phyloP scores from a whole-genome alignment of 345 rosid genomes.

The Erysimum cheiranthoides region DNA sequence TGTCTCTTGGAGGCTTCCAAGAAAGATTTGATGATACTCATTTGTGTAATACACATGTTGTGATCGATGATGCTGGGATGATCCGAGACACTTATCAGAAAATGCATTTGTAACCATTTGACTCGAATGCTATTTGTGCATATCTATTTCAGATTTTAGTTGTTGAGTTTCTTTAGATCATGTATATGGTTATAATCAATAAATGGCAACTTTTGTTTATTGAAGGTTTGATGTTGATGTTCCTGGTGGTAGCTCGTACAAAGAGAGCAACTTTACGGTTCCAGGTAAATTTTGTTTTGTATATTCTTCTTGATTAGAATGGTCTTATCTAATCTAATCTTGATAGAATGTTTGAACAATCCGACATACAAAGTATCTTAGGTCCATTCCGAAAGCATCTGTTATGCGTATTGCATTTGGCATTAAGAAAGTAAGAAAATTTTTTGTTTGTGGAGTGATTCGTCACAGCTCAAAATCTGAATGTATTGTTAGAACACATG shows the following conservation, averaged over 20 bases:
- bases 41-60: slow-evolving; percentile 82
- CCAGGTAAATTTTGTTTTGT: slow-evolving; percentile 59
- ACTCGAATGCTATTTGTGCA: not conserved
- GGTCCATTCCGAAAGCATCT: not conserved
- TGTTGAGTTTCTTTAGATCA: not conserved
- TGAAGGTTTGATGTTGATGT: slow-evolving; percentile 92
- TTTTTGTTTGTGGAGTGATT: not conserved
- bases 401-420: not conserved
- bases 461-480: not conserved
- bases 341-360: not conserved
- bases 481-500: not conserved
- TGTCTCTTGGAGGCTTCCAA: slow-evolving; percentile 95
- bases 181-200: not conserved
- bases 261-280: slow-evolving; percentile 89
- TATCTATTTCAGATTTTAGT: not conserved
- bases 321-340: not conserved
- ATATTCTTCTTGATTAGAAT: not conserved
- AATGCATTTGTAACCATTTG: slow-evolving; percentile 69
- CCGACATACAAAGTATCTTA: not conserved
- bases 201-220: not conserved
- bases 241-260: slow-evolving; percentile 85
- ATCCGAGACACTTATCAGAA: slow-evolving; percentile 73
- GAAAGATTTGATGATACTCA: slow-evolving; percentile 82
- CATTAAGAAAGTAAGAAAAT: not conserved
- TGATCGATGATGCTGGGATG: slow-evolving; percentile 73